Percentiles rank a stretch among this genome's conserved stretches.
Evolutionary conservation across 2,329 filamentous ascomycete species (phyloP).

Genomic region (Zasmidium cellare): DNA sequence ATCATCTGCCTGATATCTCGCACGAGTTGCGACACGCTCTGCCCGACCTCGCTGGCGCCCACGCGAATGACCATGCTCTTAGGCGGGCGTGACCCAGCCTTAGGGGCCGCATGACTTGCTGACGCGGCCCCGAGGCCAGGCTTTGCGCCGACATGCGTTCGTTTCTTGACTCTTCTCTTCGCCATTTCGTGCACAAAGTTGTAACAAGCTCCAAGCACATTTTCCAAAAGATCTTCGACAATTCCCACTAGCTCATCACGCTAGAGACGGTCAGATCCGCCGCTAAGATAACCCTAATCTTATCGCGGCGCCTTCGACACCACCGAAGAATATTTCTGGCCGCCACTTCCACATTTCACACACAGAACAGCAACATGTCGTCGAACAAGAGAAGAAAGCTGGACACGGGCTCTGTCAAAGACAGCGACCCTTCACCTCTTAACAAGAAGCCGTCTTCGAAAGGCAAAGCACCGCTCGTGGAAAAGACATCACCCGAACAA

Average conservation of each 20-base stretch:
- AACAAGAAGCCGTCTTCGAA: neutral
- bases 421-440: conserved; percentile 7
- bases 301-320: neutral
- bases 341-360: neutral
- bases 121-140: conserved; percentile 10
- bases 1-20: conserved; percentile 90
- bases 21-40: conserved; percentile 86
- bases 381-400: conserved; percentile 46
- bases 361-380: neutral
- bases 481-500: neutral
- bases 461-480: neutral
- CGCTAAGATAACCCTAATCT: neutral
- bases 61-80: conserved; percentile 99
- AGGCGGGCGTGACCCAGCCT: conserved; percentile 65
- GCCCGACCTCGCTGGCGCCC: conserved; percentile 88
- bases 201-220: neutral
- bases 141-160: conserved; percentile 71
- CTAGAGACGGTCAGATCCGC: neutral
- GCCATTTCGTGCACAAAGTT: conserved; percentile 60
- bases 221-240: neutral
- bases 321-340: neutral
- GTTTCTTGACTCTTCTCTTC: conserved; percentile 79
- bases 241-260: neutral
- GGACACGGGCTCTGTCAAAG: conserved; percentile 11
- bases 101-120: conserved; percentile 53